These are phyloP conservation scores for Lepiota subincarnata DNA, from an alignment of 768 basidiomycete genomes.

Conservation along the genomic window DNA sequence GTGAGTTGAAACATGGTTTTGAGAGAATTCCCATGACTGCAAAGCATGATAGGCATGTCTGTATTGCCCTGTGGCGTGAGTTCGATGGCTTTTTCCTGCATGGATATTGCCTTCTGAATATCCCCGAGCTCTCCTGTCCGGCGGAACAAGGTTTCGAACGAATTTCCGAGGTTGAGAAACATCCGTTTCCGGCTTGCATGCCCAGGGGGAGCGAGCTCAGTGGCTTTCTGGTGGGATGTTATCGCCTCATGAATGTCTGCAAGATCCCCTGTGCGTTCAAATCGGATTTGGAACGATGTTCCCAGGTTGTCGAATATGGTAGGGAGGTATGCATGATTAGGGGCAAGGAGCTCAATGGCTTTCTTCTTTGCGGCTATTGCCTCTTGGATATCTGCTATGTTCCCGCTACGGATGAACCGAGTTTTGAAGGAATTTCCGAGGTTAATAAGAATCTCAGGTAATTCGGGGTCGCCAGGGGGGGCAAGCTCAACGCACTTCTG, in stretches of 20 bases:
- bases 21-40: constrained; percentile 20
- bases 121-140: constrained; percentile 16
- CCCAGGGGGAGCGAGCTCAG: constrained; percentile 8
- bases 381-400: constrained; percentile 10
- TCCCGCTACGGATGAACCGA: constrained; percentile 10
- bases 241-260: background rate
- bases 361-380: constrained; percentile 8
- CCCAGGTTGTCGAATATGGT: constrained; percentile 13
- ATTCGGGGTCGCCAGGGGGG: constrained; percentile 12
- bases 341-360: constrained; percentile 10
- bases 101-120: constrained; percentile 19
- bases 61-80: constrained; percentile 16
- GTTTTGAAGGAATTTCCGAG: constrained; percentile 11
- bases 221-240: constrained; percentile 6
- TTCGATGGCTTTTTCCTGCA: constrained; percentile 11
- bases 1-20: constrained; percentile 1
- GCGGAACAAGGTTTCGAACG: constrained; percentile 10
- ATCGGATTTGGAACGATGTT: background rate
- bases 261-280: background rate
- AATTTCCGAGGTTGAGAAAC: background rate
- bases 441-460: constrained; percentile 12
- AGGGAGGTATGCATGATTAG: constrained; percentile 10
- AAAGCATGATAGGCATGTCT: constrained; percentile 12
- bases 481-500: constrained; percentile 12
- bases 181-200: background rate